Evolutionary conservation across 2,329 filamentous ascomycete genomes (phyloP), one percentile per base, ranked within the genome.

Genomic region (Cladosporium austrohemisphaericum): DNA sequence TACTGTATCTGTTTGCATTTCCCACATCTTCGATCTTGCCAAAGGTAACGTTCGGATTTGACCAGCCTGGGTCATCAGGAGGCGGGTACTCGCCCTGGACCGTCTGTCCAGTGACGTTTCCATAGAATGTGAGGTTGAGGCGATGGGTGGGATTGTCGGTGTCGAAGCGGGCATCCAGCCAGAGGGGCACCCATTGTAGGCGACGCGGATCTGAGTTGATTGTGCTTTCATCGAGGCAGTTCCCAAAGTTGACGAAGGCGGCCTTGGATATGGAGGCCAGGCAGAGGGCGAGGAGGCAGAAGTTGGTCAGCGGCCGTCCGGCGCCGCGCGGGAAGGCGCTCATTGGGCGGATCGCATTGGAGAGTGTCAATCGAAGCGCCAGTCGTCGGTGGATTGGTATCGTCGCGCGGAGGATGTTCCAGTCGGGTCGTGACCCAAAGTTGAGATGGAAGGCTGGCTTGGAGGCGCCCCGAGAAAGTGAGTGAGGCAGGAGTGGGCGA

Each of bases 81-180:
- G 79, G 60, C 26, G 88, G 89, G 46, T 89, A 78, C 2, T 68
- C 52, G n/a, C 73, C 71, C 10, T 70, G 63, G 2, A 75, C 74
- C 36, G 78, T 76, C 43, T 84, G 81, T 38, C 93, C 93, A 7
- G 85, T 87, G 23, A 97, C 89, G 68, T 97, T 96, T 44, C 91
- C 92, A 73, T 89, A 97, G 38, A 95, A 79, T 1, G 83, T 93
- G 49, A 96, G 73, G 55, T 80, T 82, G 41, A 98, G 75, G 32
- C 77, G 80, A 63, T 91, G 81, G 43, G 72, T 76, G 4, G 78
- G 66, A 55, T 78, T 71, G 11, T 72, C 67, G 22, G 78, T 76
- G 20, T 57, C 50, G 72, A 95, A 95, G 16, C 72, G 71, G 50
- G 88, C 92, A 60, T 87, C 83, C 50, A 93, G 80, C 58, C 79